Base-by-base conservation (phyloP, 495 filamentous ascomycete genomes). In the Daldinia decipiens region DNA sequence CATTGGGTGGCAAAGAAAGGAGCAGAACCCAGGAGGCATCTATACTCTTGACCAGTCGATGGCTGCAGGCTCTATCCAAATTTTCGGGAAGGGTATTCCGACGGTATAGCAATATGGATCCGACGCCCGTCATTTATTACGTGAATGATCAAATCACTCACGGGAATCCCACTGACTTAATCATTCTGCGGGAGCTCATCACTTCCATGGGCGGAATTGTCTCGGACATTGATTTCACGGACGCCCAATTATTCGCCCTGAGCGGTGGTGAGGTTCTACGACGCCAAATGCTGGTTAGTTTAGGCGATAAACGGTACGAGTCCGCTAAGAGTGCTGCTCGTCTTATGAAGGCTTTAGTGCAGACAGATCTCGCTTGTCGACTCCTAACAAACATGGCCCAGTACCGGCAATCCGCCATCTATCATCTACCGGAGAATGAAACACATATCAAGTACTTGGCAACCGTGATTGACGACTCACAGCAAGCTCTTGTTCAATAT, bases 191-290 rank as follows among this genome's bases (percentile, higher is more conserved):
- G 76, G 91, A 98, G 71, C 81, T 98, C 40, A 91, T 97, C 52
- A 89, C 86, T 32, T 92, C 92, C 4, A 98, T 98, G 96, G 91
- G 92, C 13, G 96, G 96, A 36, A 92, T 99, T 39, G 89, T 94
- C 24, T 89, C 94, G 0, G 91, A 94, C 70, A 83, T 88, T 39
- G 91, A 92, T 74, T 92, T 96, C 67, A 98, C 92, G 38, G 95
- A 99, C 59, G 80, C 87, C 12, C 94, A 98, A 76, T 85, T 97
- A 4, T 85, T 88, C 55, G 93, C 91, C 13, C 91, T 99, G 87
- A 91, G 92, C 13, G 93, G 94, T 57, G 95, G 95, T 8, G 89
- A 92, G 39, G 70, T 90, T 40, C 84, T 99, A 2, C 90, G 92
- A 62, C 84, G 88, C 6, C 91, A 93, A 71, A 96, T 91, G 1